Evolutionary conservation across 352 stramenopile species (phyloP).

Genomic region (Chrysophaeum taylorii): DNA sequence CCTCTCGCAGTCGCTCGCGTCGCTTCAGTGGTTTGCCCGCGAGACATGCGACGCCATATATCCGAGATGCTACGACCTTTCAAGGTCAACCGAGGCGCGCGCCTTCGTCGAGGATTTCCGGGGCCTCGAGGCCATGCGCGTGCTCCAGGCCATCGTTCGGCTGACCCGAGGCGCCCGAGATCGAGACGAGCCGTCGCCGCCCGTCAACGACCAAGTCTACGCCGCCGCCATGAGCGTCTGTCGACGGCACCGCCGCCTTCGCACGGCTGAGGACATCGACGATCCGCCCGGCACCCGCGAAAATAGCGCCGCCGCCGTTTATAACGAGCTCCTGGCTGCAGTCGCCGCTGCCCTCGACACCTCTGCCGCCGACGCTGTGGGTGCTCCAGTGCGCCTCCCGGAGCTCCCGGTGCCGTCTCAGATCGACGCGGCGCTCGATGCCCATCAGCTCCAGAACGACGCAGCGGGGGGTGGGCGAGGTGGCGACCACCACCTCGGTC

Average conservation of each 20-base stretch:
- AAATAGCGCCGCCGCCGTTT: too few relatives aligned
- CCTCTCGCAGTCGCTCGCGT: slow-evolving; percentile 64
- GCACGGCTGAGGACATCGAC: too few relatives aligned
- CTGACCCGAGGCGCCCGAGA: neutral
- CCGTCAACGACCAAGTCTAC: neutral
- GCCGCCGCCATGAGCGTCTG: neutral
- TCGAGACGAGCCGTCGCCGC: neutral
- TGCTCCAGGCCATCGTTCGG: slow-evolving; percentile 56
- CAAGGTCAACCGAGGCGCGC: slow-evolving; percentile 61
- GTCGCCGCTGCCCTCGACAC: too few relatives aligned
- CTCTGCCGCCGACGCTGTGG: too few relatives aligned
- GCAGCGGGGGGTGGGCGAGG: too few relatives aligned
- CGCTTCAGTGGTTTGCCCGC: slow-evolving; percentile 61
- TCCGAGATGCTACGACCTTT: slow-evolving; percentile 73
- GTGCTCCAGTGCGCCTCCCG: too few relatives aligned
- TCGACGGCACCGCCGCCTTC: neutral
- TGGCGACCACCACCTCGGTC: too few relatives aligned
- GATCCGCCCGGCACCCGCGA: too few relatives aligned
- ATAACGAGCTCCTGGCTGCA: too few relatives aligned
- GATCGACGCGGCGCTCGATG: too few relatives aligned
- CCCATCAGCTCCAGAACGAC: too few relatives aligned
- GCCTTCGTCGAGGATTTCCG: slow-evolving; percentile 76
- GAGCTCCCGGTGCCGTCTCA: too few relatives aligned
- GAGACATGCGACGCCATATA: slow-evolving; percentile 66
- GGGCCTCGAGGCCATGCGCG: slow-evolving; percentile 58